phyloP scores from a whole-genome alignment of 495 filamentous ascomycete species.

The Astrothelium macrocarpum region DNA sequence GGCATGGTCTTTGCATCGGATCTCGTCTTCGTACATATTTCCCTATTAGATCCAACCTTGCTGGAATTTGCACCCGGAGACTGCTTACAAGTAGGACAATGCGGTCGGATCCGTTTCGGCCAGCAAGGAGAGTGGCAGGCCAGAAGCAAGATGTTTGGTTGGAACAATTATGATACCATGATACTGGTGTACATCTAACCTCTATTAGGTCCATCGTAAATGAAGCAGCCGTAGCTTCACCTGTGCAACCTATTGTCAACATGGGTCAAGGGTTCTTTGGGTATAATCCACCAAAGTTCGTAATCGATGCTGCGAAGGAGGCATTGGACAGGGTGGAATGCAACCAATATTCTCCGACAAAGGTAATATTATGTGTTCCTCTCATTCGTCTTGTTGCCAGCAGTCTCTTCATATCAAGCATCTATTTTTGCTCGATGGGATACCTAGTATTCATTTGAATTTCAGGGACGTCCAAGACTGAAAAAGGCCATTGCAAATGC shows the following conservation, averaged over 20 bases:
- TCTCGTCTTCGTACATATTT: too few species aligned
- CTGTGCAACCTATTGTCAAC: constrained; percentile 84
- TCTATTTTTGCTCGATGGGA: constrained; percentile 14
- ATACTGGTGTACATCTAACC: not conserved
- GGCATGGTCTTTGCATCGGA: not conserved
- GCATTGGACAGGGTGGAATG: constrained; percentile 90
- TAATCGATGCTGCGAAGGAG: constrained; percentile 79
- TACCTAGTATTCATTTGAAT: not conserved
- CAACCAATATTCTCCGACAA: constrained; percentile 96
- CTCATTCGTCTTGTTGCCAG: not conserved
- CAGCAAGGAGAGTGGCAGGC: constrained; percentile 68
- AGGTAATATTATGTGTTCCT: constrained; percentile 36
- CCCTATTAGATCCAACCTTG: not conserved
- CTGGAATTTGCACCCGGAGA: not conserved
- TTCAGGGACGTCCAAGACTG: constrained; percentile 69
- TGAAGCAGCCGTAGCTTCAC: constrained; percentile 74
- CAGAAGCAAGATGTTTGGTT: constrained; percentile 93
- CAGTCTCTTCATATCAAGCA: not conserved
- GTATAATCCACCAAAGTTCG: constrained; percentile 90
- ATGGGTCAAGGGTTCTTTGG: constrained; percentile 98
- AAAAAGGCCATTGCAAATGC: constrained; percentile 85
- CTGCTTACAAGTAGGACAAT: constrained; percentile 20
- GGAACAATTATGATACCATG: constrained; percentile 13
- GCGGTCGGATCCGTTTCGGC: constrained; percentile 43
- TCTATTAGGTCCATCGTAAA: constrained; percentile 78